Conservation (phyloP, 2,329 filamentous ascomycete genomes). For the Paecilomyces sp. region DNA sequence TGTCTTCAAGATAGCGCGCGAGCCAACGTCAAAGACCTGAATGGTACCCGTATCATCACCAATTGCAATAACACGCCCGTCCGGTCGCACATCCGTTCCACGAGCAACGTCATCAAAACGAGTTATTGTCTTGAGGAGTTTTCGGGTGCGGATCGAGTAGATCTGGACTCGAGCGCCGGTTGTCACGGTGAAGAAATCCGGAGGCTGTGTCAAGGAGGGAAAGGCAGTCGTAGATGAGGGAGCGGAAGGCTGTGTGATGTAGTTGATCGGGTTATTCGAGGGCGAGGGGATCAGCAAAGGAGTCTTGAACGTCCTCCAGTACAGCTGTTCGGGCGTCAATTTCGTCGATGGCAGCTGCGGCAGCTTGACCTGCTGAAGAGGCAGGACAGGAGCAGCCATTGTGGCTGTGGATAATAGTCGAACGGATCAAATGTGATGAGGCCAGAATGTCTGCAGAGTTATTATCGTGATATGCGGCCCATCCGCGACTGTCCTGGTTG, state of each 20-base stretch:
- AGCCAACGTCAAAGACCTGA: conserved; percentile 89
- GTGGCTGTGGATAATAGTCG: conserved; percentile 4
- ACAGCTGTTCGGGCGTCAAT: conserved; percentile 83
- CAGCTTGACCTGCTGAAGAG: conserved; percentile 73
- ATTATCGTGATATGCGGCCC: not conserved
- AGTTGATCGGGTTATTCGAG: conserved; percentile 80
- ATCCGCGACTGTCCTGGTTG: not conserved
- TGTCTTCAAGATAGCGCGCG: conserved; percentile 86
- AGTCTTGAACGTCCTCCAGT: conserved; percentile 94
- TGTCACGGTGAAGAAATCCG: conserved; percentile 76
- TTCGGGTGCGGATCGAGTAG: conserved; percentile 85
- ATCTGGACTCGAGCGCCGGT: conserved; percentile 89
- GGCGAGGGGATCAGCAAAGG: conserved; percentile 85
- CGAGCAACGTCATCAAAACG: conserved; percentile 89
- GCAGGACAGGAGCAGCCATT: conserved; percentile 83
- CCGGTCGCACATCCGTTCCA: conserved; percentile 78
- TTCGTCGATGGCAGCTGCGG: conserved; percentile 69
- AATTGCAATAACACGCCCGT: conserved; percentile 82
- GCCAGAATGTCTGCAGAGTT: not conserved
- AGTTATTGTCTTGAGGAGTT: conserved; percentile 87
- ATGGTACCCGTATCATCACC: conserved; percentile 88
- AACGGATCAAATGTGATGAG: not conserved
- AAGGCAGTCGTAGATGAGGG: conserved; percentile 37
- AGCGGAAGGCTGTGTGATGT: conserved; percentile 67
- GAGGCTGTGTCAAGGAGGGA: conserved; percentile 39